A percentile compares a stretch with the other conserved stretches of the same genome.
phyloP scores from a whole-genome alignment of 495 filamentous ascomycete genomes.

The Pseudoneurospora amorphoporcata region DNA sequence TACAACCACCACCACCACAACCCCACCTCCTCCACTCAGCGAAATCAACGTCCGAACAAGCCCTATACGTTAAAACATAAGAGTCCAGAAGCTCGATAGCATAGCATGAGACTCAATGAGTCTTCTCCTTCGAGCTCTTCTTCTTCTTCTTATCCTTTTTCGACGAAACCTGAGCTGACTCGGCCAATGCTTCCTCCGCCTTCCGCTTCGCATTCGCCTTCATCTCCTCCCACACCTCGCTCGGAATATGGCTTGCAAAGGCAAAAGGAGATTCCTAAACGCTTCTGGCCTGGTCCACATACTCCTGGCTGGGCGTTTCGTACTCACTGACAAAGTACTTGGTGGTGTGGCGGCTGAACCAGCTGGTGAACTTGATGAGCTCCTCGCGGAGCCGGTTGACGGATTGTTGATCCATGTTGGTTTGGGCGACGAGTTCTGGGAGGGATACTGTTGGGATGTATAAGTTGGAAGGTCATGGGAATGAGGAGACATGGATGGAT shows the following conservation, averaged over 20 bases:
- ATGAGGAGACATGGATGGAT: background rate
- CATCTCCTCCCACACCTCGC: background rate
- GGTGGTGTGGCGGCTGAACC: constrained; percentile 62
- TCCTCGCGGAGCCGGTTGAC: constrained; percentile 83
- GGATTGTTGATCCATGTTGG: constrained; percentile 90
- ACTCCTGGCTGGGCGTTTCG: constrained; percentile 45
- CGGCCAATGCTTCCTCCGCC: background rate
- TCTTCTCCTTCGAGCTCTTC: background rate
- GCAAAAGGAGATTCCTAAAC: constrained; percentile 12
- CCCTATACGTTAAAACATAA: background rate
- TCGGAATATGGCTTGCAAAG: background rate
- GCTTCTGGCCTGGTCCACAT: constrained; percentile 37
- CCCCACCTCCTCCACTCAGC: background rate
- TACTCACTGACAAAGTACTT: constrained; percentile 73
- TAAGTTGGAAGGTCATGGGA: constrained; percentile 8
- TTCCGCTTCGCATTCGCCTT: background rate
- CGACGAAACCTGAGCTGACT: background rate
- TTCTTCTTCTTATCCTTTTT: background rate
- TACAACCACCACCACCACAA: background rate
- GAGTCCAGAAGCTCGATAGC: background rate
- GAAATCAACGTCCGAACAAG: background rate
- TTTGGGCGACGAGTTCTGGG: constrained; percentile 90
- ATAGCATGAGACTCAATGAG: background rate
- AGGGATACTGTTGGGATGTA: constrained; percentile 53
- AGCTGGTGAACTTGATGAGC: constrained; percentile 66